Base-by-base conservation (phyloP, 495 filamentous ascomycete species). In the Baudoinia panamericana region DNA sequence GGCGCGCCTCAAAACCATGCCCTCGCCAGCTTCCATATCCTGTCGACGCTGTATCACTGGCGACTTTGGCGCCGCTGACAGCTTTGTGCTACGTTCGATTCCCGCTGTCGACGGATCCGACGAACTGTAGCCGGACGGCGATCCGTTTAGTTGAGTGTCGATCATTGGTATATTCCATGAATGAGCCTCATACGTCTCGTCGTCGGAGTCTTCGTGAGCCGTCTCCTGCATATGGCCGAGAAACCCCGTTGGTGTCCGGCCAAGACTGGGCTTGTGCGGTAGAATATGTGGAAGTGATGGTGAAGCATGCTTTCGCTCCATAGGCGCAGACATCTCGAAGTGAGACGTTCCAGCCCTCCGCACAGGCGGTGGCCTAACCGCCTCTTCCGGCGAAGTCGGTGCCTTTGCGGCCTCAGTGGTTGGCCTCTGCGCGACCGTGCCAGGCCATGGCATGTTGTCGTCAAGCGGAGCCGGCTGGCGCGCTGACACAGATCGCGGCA, bases 321-420 rank as follows among this genome's bases (percentile, higher is more conserved):
- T 13, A 6, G 44, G 30, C 22, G 37, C 29, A 21, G 44, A 41
- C 6, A 41, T 2, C n/a, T 47, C 44, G 31, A 27, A 35, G 20
- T 47, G 36, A 29, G 44, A 40, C 2, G 45, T 48, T 21, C 43
- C 31, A 31, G 23, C 39, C 23, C 45, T 48, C 26, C 45, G 22
- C 39, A 42, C 10, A 5, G 45, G 45, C 35, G 24, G 32, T 5
- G 45, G 23, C 28, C 28, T 41, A 30, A 47, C 35, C 3, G 37
- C 24, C 13, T 41, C 21, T 18, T 28, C 29, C 4, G 16, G 15
- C 12, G 9, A 23, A 16, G 9, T 23, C 16, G 34, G 27, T 7
- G n/a, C 16, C 13, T 21, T 4, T 22, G 42, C 42, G 20, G 37
- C 24, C 21, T 34, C 15, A 4, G 42, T 7, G 6, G 19, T 10